Percentiles rank a stretch among this genome's conserved stretches.
Evolutionary conservation across 306 rosid species (phyloP).

Genomic region (Prunus dulcis): DNA sequence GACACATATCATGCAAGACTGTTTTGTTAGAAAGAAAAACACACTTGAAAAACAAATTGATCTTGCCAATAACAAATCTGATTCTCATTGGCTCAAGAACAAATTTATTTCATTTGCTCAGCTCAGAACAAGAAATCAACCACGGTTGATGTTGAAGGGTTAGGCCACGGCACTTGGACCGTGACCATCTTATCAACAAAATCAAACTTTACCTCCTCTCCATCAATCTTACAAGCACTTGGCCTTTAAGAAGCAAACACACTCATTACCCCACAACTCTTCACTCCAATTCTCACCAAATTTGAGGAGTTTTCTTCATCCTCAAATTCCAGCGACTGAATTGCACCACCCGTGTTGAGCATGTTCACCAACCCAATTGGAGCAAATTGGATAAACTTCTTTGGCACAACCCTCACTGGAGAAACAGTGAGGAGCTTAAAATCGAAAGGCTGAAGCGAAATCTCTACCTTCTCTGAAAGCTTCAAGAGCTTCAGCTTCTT

Average conservation of each 20-base stretch:
- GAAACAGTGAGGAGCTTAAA: slow-evolving; percentile 57
- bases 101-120: too few relatives aligned
- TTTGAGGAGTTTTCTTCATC: slow-evolving; percentile 7
- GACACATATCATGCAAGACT: too few relatives aligned
- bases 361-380: slow-evolving; percentile 68
- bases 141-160: slow-evolving; percentile 28
- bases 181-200: slow-evolving; percentile 41
- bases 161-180: slow-evolving; percentile 51
- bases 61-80: not conserved
- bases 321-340: slow-evolving; percentile 42
- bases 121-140: slow-evolving; percentile 56
- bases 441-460: slow-evolving; percentile 53
- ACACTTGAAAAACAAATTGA: not conserved
- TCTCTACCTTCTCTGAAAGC: slow-evolving; percentile 34
- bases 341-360: slow-evolving; percentile 68
- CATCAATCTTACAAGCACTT: slow-evolving; percentile 44
- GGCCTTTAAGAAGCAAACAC: slow-evolving; percentile 59
- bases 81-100: not conserved
- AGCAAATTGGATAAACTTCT: slow-evolving; percentile 43
- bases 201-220: slow-evolving; percentile 38
- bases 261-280: slow-evolving; percentile 59
- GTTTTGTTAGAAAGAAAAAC: too few relatives aligned
- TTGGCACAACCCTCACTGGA: slow-evolving; percentile 32
- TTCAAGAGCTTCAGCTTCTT: slow-evolving; percentile 52
- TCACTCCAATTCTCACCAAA: slow-evolving; percentile 37